Conservation (phyloP, 140 eudicot genomes). For the Oenanthe javanica region DNA sequence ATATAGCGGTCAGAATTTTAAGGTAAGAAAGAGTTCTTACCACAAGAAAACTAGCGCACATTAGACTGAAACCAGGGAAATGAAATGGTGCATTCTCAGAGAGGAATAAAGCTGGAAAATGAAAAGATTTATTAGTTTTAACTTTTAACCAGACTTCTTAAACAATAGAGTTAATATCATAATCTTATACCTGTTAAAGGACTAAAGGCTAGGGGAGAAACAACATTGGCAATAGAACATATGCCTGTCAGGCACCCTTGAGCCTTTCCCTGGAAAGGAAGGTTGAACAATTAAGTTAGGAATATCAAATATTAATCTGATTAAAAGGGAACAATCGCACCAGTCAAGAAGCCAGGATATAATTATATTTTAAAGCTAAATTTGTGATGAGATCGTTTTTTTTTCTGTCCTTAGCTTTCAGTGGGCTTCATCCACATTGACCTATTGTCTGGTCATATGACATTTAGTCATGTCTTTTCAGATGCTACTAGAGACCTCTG, state of each 20-base stretch:
- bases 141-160: not conserved
- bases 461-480: not conserved
- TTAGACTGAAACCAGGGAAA: constrained; percentile 75
- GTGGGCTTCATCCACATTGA: not conserved
- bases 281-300: not conserved
- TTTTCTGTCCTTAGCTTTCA: not conserved
- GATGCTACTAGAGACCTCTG: not conserved
- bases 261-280: constrained; percentile 55
- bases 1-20: not conserved
- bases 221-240: constrained; percentile 62
- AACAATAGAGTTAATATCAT: not conserved
- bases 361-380: not conserved
- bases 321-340: not conserved
- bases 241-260: constrained; percentile 93
- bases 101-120: constrained; percentile 53
- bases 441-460: not conserved
- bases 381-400: not conserved
- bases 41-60: constrained; percentile 45
- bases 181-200: constrained; percentile 64
- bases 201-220: constrained; percentile 73
- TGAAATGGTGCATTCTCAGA: constrained; percentile 67
- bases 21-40: constrained; percentile 22
- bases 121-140: constrained; percentile 12
- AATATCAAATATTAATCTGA: not conserved
- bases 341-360: not conserved